Evolutionary conservation across 169 alveolate species (phyloP).

Genomic region (Eimeria maxima): DNA sequence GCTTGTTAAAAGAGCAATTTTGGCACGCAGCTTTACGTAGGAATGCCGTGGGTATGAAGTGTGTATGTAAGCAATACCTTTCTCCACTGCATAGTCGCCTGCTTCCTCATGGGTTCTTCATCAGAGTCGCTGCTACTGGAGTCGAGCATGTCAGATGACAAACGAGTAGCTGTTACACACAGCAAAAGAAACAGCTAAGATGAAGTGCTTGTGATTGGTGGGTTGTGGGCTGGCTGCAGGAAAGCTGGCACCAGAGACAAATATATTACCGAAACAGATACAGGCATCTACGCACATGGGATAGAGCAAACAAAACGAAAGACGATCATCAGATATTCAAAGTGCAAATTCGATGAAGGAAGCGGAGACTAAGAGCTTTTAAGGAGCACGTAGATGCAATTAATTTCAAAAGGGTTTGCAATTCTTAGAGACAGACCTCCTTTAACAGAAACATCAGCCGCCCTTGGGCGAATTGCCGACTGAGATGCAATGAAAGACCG

Average conservation of each 20-base stretch:
- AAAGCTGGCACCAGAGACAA: background rate
- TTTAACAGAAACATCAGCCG: background rate
- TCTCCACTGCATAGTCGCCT: constrained; percentile 20
- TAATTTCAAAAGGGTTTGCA: background rate
- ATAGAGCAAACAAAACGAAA: background rate
- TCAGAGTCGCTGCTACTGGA: constrained; percentile 20
- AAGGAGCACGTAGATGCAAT: background rate
- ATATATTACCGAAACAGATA: background rate
- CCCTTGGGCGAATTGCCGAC: background rate
- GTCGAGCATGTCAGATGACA: background rate
- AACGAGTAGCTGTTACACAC: background rate
- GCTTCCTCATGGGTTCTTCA: constrained; percentile 25
- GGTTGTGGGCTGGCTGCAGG: background rate
- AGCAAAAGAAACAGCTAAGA: background rate
- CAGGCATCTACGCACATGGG: background rate
- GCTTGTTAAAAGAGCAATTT: background rate
- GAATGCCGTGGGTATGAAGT: background rate
- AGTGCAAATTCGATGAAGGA: background rate
- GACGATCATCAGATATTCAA: background rate
- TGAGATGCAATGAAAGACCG: constrained; percentile 2
- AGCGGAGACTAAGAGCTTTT: background rate
- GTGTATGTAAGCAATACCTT: background rate
- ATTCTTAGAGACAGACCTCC: background rate
- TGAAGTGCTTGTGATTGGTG: background rate
- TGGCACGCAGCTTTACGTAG: background rate